These are phyloP conservation scores for Cutaneotrichosporon arboriforme DNA, from an alignment of 1,284 basidiomycete species.

Conservation along the genomic window DNA sequence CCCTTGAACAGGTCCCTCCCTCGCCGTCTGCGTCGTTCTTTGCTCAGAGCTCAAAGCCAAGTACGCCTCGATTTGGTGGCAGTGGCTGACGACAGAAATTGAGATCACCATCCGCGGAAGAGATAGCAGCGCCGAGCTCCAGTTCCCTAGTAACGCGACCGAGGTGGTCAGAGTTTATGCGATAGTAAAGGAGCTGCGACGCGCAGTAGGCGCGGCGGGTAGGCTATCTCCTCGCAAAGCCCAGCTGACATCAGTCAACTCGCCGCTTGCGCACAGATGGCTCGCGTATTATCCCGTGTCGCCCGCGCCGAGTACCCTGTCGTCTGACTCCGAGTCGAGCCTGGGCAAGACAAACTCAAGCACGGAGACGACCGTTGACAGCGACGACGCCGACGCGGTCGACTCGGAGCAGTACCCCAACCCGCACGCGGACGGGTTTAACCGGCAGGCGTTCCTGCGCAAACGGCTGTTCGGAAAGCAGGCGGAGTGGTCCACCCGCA, in stretches of 20 bases:
- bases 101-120: conserved; percentile 54
- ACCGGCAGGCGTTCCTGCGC: conserved; percentile 28
- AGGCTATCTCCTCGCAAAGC: neutral
- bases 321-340: neutral
- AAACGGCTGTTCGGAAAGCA: conserved; percentile 29
- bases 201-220: conserved; percentile 10
- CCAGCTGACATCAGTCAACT: conserved; percentile 11
- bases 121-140: conserved; percentile 54
- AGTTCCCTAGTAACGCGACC: conserved; percentile 54
- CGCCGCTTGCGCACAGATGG: conserved; percentile 25
- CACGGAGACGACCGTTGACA: neutral
- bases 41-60: conserved; percentile 39
- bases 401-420: conserved; percentile 24
- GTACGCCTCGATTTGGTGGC: conserved; percentile 18
- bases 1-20: conserved; percentile 37
- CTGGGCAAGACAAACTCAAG: conserved; percentile 3
- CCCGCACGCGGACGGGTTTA: conserved; percentile 30
- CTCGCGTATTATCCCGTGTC: conserved; percentile 28
- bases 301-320: neutral
- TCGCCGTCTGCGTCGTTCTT: conserved; percentile 42
- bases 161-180: conserved; percentile 28
- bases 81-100: conserved; percentile 11
- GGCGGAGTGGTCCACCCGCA: conserved; percentile 28
- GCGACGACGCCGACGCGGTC: neutral
- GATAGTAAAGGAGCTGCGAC: conserved; percentile 27